Percentiles rank a stretch among this genome's conserved stretches.
These are phyloP conservation scores for Vickermania ingenoplastis DNA, from an alignment of 208 protist genomes.

Conservation along the genomic window DNA sequence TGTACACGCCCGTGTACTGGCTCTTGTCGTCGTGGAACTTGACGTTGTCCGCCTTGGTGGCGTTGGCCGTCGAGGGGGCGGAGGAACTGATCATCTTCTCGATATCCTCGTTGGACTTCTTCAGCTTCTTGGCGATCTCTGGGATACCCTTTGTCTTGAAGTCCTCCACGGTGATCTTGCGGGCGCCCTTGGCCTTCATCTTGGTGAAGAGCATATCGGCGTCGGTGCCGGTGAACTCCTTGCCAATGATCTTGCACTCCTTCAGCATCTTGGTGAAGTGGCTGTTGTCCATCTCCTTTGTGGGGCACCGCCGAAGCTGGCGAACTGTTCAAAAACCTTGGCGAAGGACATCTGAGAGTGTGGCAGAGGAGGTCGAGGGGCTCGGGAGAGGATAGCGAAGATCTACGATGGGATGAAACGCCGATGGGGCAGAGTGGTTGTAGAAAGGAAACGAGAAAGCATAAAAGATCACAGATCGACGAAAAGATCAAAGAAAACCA, in stretches of 20 bases:
- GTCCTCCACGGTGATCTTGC: constrained; percentile 68
- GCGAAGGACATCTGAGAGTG: constrained; percentile 37
- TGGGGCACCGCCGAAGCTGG: constrained; percentile 76
- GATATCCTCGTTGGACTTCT: constrained; percentile 67
- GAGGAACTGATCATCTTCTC: constrained; percentile 28
- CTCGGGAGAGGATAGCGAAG: background rate
- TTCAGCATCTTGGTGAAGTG: constrained; percentile 90
- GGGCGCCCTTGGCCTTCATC: constrained; percentile 82
- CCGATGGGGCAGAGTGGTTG: background rate
- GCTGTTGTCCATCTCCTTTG: constrained; percentile 86
- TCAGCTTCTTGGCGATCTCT: constrained; percentile 80
- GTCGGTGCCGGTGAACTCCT: constrained; percentile 80
- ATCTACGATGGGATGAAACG: background rate
- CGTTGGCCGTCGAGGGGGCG: constrained; percentile 54
- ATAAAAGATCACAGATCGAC: background rate
- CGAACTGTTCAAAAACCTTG: constrained; percentile 70
- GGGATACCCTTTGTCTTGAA: constrained; percentile 67
- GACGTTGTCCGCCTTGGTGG: constrained; percentile 75
- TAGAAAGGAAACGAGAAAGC: background rate
- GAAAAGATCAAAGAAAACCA: background rate
- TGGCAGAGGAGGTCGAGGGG: too few relatives aligned
- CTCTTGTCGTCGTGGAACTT: constrained; percentile 89
- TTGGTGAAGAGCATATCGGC: constrained; percentile 89
- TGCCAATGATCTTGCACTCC: constrained; percentile 86
- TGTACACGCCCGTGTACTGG: constrained; percentile 84